A percentile compares a stretch with the other conserved stretches of the same genome.
phyloP scores from a whole-genome alignment of 345 rosid species.

The Salix udensis region DNA sequence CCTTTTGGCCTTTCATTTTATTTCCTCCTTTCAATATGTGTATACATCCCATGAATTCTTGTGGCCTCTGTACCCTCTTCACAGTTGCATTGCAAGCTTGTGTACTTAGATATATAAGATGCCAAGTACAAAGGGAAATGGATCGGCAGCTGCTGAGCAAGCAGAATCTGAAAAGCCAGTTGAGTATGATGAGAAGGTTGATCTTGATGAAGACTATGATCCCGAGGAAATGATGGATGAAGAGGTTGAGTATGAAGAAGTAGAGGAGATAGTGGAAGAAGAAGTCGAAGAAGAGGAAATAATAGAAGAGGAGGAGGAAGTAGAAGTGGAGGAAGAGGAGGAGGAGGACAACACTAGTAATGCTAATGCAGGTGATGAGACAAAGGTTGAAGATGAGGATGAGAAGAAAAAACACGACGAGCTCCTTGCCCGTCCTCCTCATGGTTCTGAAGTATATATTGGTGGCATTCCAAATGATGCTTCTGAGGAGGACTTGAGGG shows the following conservation, averaged over 20 bases:
- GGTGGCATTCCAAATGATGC: conserved; percentile 78
- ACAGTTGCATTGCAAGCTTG: conserved; percentile 80
- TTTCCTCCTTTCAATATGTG: conserved; percentile 66
- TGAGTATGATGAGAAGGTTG: conserved; percentile 59
- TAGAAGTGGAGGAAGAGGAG: conserved; percentile 11
- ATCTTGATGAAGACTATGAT: conserved; percentile 65
- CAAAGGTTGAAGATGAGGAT: conserved; percentile 40
- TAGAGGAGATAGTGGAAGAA: conserved; percentile 65
- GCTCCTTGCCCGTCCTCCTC: conserved; percentile 87
- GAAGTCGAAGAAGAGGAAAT: conserved; percentile 60
- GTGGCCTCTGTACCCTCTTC: conserved; percentile 79
- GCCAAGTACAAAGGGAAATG: conserved; percentile 68
- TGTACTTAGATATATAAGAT: conserved; percentile 65
- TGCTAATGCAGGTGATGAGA: conserved; percentile 23
- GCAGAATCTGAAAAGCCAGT: conserved; percentile 47
- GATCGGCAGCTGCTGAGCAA: conserved; percentile 42
- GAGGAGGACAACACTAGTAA: conserved; percentile 22
- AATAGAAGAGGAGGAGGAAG: conserved; percentile 45
- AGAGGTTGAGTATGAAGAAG: conserved; percentile 80
- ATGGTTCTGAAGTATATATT: conserved; percentile 85
- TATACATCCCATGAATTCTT: conserved; percentile 75
- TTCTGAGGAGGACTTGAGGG: conserved; percentile 64
- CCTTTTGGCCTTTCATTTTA: conserved; percentile 78
- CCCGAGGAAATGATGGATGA: conserved; percentile 70
- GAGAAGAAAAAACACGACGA: conserved; percentile 59